phyloP scores from a whole-genome alignment of 192 early-diverging fungal species.

The Funneliformis mosseae region DNA sequence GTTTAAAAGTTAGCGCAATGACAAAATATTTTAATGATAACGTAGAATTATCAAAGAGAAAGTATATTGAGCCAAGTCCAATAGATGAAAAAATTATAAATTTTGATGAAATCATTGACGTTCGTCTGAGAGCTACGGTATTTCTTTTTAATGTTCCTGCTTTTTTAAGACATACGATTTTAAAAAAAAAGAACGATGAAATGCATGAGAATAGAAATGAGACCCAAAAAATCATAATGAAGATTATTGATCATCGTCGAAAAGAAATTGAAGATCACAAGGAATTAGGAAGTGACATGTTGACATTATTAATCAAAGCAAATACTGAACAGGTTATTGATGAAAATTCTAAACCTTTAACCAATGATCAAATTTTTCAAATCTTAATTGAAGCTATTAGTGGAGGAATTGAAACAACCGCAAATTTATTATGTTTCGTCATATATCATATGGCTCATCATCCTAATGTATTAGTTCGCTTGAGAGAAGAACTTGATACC shows the following conservation, averaged over 20 bases:
- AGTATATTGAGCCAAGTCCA: not conserved
- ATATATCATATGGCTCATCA: not conserved
- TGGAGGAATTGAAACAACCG: constrained; percentile 1
- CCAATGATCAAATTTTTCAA: constrained; percentile 5
- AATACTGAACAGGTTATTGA: not conserved
- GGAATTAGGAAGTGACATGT: not conserved
- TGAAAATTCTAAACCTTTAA: not conserved
- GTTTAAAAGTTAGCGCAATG: not conserved
- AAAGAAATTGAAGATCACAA: constrained; percentile 3
- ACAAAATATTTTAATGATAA: not conserved
- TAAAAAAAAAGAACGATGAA: not conserved
- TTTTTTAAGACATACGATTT: not conserved
- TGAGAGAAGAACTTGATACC: not conserved
- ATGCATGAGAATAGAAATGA: not conserved
- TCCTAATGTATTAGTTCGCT: not conserved
- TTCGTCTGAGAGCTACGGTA: not conserved
- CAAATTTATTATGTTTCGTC: not conserved
- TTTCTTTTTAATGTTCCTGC: not conserved
- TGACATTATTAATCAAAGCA: not conserved
- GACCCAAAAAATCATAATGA: not conserved
- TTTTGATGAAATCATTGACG: not conserved
- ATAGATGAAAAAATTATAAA: not conserved
- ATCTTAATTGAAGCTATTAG: not conserved
- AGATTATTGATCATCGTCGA: not conserved
- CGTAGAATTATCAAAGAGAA: not conserved